phyloP scores from a whole-genome alignment of 2,329 filamentous ascomycete genomes.

The Dactylellina leptospora region DNA sequence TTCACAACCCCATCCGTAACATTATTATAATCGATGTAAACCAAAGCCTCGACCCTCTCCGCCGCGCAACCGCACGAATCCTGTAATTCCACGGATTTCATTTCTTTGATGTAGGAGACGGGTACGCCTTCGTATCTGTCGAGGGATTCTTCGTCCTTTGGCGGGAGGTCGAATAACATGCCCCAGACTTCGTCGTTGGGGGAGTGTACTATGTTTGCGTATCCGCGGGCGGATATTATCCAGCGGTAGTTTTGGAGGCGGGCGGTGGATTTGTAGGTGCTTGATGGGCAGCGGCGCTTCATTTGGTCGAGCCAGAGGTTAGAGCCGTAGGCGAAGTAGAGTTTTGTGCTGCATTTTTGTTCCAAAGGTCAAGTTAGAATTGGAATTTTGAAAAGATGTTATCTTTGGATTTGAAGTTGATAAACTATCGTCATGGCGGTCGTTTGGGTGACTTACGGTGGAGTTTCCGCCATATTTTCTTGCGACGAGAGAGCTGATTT shows the following conservation, averaged over 20 bases:
- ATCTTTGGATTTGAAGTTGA: too few relatives aligned
- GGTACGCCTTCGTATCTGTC: conserved; percentile 72
- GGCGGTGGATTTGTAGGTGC: conserved; percentile 68
- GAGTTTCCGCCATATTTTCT: not conserved
- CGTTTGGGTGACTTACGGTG: not conserved
- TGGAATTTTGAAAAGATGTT: too few relatives aligned
- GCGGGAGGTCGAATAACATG: conserved; percentile 66
- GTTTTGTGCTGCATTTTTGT: conserved; percentile 17
- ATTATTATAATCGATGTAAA: conserved; percentile 53
- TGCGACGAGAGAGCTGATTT: too few relatives aligned
- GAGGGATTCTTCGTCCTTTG: conserved; percentile 65
- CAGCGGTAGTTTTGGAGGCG: conserved; percentile 69
- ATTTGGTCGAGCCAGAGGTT: conserved; percentile 75
- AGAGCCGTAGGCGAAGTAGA: conserved; percentile 76
- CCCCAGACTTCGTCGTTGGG: conserved; percentile 62
- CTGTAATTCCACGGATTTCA: conserved; percentile 61
- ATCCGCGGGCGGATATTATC: conserved; percentile 74
- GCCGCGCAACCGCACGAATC: not conserved
- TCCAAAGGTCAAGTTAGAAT: too few relatives aligned
- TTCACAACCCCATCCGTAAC: conserved; percentile 42
- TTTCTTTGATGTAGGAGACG: conserved; percentile 67
- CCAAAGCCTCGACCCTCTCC: conserved; percentile 37
- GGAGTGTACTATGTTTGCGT: conserved; percentile 71
- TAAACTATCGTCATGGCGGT: not conserved
- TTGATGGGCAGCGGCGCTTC: conserved; percentile 68